phyloP scores from a whole-genome alignment of 108 stramenopile species.

The Licmophora abbreviata region DNA sequence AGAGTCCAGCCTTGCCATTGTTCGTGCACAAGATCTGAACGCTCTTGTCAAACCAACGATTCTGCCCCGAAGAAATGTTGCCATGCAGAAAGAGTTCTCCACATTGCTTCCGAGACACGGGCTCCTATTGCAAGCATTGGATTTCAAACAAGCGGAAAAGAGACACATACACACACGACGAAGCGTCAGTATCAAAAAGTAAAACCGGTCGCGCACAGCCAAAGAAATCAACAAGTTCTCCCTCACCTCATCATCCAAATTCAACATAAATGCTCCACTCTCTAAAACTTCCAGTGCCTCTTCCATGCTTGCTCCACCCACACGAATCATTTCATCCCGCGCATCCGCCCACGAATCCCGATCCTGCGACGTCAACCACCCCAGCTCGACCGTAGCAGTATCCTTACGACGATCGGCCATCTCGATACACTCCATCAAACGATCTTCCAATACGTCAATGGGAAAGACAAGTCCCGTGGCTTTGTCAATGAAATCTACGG shows the following conservation, averaged over 20 bases:
- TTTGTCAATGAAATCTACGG: constrained; percentile 31
- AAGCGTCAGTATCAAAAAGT: background rate
- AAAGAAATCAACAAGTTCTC: no score
- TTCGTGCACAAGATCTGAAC: constrained; percentile 40
- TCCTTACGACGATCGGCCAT: constrained; percentile 28
- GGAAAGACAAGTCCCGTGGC: constrained; percentile 22
- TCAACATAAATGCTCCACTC: constrained; percentile 27
- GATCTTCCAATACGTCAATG: constrained; percentile 26
- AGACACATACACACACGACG: background rate
- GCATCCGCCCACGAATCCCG: constrained; percentile 45
- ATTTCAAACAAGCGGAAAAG: no score
- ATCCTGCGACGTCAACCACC: constrained; percentile 35
- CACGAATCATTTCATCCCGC: constrained; percentile 11
- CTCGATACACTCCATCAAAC: constrained; percentile 33
- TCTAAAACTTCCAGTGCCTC: constrained; percentile 23
- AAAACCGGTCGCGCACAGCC: no score
- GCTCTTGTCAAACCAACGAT: constrained; percentile 67
- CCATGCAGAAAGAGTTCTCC: constrained; percentile 15
- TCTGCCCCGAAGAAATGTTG: constrained; percentile 2
- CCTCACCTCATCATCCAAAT: constrained; percentile 27
- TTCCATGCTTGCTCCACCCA: constrained; percentile 18
- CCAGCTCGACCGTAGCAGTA: constrained; percentile 10
- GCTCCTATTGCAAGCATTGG: background rate
- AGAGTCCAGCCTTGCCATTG: constrained; percentile 52
- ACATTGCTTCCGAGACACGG: constrained; percentile 2